A percentile compares a stretch with the other conserved stretches of the same genome.
phyloP scores from a whole-genome alignment of 768 basidiomycete genomes.

The Hydnomerulius pinastri region DNA sequence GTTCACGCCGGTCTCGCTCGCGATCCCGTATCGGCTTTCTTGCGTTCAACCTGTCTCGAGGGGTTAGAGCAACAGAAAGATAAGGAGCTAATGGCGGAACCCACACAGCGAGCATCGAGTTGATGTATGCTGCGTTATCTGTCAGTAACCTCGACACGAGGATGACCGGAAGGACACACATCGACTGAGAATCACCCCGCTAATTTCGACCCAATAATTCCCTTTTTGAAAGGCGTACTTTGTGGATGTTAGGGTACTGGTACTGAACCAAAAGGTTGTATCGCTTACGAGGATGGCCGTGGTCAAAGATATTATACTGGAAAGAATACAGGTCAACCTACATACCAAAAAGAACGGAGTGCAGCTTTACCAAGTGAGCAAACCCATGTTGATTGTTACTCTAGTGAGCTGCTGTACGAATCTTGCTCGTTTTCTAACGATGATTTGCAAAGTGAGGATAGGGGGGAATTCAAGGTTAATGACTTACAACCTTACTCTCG shows the following conservation, averaged over 20 bases:
- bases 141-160: background rate
- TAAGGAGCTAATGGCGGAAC: background rate
- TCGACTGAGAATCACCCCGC: background rate
- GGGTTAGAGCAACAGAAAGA: background rate
- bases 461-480: background rate
- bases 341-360: background rate
- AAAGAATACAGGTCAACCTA: background rate
- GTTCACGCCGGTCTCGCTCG: constrained; percentile 3
- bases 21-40: constrained; percentile 14
- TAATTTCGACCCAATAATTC: constrained; percentile 5
- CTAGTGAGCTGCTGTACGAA: constrained; percentile 5
- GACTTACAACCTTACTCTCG: background rate
- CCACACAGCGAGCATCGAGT: constrained; percentile 11
- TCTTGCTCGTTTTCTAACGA: background rate
- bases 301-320: constrained; percentile 1
- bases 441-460: background rate
- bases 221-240: constrained; percentile 1
- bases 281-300: constrained; percentile 6
- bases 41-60: constrained; percentile 9
- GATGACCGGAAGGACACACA: background rate
- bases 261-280: background rate
- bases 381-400: constrained; percentile 2
- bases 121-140: constrained; percentile 2
- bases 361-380: constrained; percentile 6
- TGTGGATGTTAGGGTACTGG: background rate